These are phyloP conservation scores for Aspergillus hortae DNA, from an alignment of 2,329 filamentous ascomycete genomes.

Conservation along the genomic window DNA sequence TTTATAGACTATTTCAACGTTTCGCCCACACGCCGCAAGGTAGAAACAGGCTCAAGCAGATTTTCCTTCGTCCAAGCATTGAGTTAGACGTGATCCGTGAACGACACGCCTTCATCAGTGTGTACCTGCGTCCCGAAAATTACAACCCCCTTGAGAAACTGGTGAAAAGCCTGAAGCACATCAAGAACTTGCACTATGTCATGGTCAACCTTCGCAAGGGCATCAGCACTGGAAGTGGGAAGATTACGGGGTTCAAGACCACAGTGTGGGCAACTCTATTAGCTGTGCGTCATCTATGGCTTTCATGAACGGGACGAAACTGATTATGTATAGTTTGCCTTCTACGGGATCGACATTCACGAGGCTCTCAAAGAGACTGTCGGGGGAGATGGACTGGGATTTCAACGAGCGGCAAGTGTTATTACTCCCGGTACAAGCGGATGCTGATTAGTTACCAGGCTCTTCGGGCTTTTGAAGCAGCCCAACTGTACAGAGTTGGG, in stretches of 20 bases:
- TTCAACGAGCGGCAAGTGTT: constrained; percentile 52
- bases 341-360: constrained; percentile 65
- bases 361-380: constrained; percentile 59
- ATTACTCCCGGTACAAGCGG: background rate
- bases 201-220: constrained; percentile 74
- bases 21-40: constrained; percentile 78
- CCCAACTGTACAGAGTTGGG: constrained; percentile 62
- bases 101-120: constrained; percentile 66
- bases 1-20: constrained; percentile 77
- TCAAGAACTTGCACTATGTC: constrained; percentile 71
- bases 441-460: constrained; percentile 41
- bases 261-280: constrained; percentile 72
- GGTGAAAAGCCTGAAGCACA: constrained; percentile 59
- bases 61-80: constrained; percentile 75
- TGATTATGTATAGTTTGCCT: constrained; percentile 58
- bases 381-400: constrained; percentile 50
- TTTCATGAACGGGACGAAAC: constrained; percentile 4
- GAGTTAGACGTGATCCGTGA: constrained; percentile 65
- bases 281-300: constrained; percentile 34
- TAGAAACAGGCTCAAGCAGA: constrained; percentile 66
- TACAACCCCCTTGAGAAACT: constrained; percentile 53
- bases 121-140: constrained; percentile 68
- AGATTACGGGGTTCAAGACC: constrained; percentile 56
- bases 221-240: constrained; percentile 53
- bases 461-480: constrained; percentile 57